A percentile compares a stretch with the other conserved stretches of the same genome.
These are phyloP conservation scores for Talaromyces liani DNA, from an alignment of 495 filamentous ascomycete species.

Conservation along the genomic window DNA sequence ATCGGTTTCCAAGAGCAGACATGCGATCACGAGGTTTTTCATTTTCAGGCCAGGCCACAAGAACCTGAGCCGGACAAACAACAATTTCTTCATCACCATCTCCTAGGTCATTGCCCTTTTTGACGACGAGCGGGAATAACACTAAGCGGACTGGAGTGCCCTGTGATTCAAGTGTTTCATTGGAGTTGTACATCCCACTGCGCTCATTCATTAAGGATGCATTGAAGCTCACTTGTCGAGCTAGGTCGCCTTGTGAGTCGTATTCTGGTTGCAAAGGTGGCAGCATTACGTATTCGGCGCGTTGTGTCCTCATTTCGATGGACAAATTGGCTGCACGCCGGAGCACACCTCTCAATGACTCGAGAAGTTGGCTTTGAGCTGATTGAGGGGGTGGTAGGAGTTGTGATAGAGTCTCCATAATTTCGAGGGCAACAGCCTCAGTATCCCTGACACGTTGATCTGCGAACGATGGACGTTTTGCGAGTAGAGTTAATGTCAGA, in stretches of 20 bases:
- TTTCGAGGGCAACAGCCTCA: slow-evolving; percentile 79
- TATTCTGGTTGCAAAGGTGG: slow-evolving; percentile 93
- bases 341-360: slow-evolving; percentile 77
- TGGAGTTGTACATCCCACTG: slow-evolving; percentile 56
- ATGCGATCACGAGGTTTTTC: slow-evolving; percentile 36
- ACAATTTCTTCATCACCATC: slow-evolving; percentile 86
- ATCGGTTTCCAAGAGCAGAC: slow-evolving; percentile 32
- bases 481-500: slow-evolving; percentile 81
- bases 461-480: slow-evolving; percentile 64
- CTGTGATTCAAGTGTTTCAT: slow-evolving; percentile 68
- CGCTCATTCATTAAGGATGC: slow-evolving; percentile 90
- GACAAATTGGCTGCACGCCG: slow-evolving; percentile 76
- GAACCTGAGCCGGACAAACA: slow-evolving; percentile 86
- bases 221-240: slow-evolving; percentile 77
- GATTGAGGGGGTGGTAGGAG: slow-evolving; percentile 78
- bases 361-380: slow-evolving; percentile 62
- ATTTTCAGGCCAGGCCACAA: slow-evolving; percentile 49
- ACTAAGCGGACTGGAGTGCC: slow-evolving; percentile 80
- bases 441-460: slow-evolving; percentile 75
- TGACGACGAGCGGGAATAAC: slow-evolving; percentile 88
- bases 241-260: slow-evolving; percentile 83
- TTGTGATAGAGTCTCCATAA: slow-evolving; percentile 67
- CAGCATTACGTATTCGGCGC: slow-evolving; percentile 95
- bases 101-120: slow-evolving; percentile 83
- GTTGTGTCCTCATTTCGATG: slow-evolving; percentile 93